A percentile compares a stretch with the other conserved stretches of the same genome.
phyloP scores from a whole-genome alignment of 1,284 basidiomycete genomes.

The Ustilago nuda region DNA sequence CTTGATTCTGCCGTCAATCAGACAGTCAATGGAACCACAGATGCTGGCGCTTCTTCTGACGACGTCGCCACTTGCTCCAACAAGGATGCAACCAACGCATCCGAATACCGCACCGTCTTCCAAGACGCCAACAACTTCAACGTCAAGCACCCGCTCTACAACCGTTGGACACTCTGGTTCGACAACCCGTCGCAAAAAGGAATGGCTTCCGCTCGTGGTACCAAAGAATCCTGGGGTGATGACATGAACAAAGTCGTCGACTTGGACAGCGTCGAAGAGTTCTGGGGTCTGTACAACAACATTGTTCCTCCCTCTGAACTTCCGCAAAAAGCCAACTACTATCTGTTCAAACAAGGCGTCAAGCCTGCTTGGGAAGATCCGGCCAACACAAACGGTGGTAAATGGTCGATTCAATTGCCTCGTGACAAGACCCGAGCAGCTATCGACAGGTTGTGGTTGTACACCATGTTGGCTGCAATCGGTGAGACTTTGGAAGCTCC shows the following conservation, averaged over 20 bases:
- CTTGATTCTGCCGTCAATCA: slow-evolving; percentile 55
- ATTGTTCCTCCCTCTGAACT: slow-evolving; percentile 95
- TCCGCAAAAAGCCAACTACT: slow-evolving; percentile 96
- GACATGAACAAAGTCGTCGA: slow-evolving; percentile 68
- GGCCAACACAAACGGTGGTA: slow-evolving; percentile 94
- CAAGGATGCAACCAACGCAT: slow-evolving; percentile 17
- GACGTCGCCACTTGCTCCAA: slow-evolving; percentile 15
- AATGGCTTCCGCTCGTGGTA: slow-evolving; percentile 57
- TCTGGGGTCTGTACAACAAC: slow-evolving; percentile 85
- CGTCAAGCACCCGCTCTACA: slow-evolving; percentile 68
- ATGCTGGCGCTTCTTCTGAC: slow-evolving; percentile 14
- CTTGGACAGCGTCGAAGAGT: slow-evolving; percentile 67
- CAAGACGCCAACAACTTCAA: slow-evolving; percentile 66
- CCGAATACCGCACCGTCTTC: slow-evolving; percentile 65
- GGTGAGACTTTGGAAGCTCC: slow-evolving; percentile 67
- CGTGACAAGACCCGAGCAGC: slow-evolving; percentile 87
- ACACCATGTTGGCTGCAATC: slow-evolving; percentile 75
- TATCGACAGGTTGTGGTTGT: slow-evolving; percentile 97
- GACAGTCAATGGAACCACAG: slow-evolving; percentile 26
- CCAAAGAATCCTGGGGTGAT: slow-evolving; percentile 68
- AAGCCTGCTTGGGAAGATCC: slow-evolving; percentile 92
- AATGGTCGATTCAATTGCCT: slow-evolving; percentile 98
- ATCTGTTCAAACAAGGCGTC: slow-evolving; percentile 91
- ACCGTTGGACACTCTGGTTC: slow-evolving; percentile 68
- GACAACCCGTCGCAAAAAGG: slow-evolving; percentile 67